Percentiles rank a stretch among this genome's conserved stretches.
Conservation (phyloP, 257 asterid genomes). For the Marsdenia floribunda region DNA sequence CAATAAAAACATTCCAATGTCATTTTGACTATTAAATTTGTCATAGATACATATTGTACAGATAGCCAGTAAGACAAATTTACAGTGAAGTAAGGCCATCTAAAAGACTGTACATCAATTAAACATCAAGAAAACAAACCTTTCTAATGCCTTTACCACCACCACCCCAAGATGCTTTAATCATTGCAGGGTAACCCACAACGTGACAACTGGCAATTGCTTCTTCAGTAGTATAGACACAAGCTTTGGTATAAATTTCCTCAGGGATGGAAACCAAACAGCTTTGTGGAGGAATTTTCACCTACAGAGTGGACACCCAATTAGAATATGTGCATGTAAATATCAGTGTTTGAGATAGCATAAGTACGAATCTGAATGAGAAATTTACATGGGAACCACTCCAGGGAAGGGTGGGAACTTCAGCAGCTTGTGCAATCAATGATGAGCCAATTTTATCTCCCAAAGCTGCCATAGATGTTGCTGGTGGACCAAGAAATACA, state of each 20-base stretch:
- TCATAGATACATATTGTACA: background rate
- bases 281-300: slow-evolving; percentile 73
- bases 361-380: slow-evolving; percentile 13
- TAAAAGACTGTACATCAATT: background rate
- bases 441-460: slow-evolving; percentile 99
- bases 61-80: slow-evolving; percentile 10
- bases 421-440: slow-evolving; percentile 96
- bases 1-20: background rate
- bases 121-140: slow-evolving; percentile 44
- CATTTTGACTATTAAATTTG: background rate
- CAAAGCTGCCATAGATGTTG: slow-evolving; percentile 87
- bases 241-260: slow-evolving; percentile 71
- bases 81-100: slow-evolving; percentile 11
- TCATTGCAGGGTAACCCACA: slow-evolving; percentile 99
- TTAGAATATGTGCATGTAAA: slow-evolving; percentile 16
- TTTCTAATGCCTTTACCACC: slow-evolving; percentile 99
- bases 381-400: slow-evolving; percentile 91
- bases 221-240: slow-evolving; percentile 93
- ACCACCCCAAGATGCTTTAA: slow-evolving; percentile 99
- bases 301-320: slow-evolving; percentile 38
- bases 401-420: slow-evolving; percentile 99
- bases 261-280: slow-evolving; percentile 77
- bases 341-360: slow-evolving; percentile 6
- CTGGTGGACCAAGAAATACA: slow-evolving; percentile 91
- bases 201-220: slow-evolving; percentile 93